Evolutionary conservation across 2,329 filamentous ascomycete genomes (phyloP).

Genomic region (Leptographium galeiforme): DNA sequence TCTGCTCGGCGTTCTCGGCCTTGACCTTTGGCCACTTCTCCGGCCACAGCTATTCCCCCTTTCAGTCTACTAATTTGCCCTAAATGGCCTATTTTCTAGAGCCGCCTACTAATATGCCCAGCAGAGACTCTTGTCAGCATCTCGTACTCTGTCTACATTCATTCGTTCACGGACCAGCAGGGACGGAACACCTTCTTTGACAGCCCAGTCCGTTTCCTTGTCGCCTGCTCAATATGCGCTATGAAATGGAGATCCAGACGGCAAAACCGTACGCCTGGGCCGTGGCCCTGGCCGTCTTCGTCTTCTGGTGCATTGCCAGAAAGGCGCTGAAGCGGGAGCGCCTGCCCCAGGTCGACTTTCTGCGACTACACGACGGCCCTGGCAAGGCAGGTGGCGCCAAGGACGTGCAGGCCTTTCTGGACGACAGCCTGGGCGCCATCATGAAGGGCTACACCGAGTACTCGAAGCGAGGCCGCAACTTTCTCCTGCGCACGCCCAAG

Average conservation of each 20-base stretch:
- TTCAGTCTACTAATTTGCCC: too few relatives aligned
- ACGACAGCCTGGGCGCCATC: constrained; percentile 2
- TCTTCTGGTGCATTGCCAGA: neutral
- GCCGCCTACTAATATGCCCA: too few relatives aligned
- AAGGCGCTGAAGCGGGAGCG: neutral
- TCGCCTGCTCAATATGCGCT: too few relatives aligned
- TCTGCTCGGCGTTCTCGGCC: neutral
- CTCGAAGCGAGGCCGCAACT: constrained; percentile 1
- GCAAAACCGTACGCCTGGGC: neutral
- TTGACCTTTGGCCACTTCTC: neutral
- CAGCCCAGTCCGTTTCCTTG: neutral
- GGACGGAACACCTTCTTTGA: neutral
- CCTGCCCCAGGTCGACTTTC: constrained; percentile 1
- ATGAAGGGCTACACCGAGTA: constrained; percentile 3
- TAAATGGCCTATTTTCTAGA: too few relatives aligned
- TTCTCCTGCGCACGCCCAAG: constrained; percentile 2
- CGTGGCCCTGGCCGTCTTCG: neutral
- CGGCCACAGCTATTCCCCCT: too few relatives aligned
- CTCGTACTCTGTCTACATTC: too few relatives aligned
- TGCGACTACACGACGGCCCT: neutral
- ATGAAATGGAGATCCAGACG: too few relatives aligned
- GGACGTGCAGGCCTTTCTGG: constrained; percentile 1
- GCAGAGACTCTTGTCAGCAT: too few relatives aligned
- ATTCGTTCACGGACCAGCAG: too few relatives aligned
- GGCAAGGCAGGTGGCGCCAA: neutral